These are phyloP conservation scores for Pharus latifolius DNA, from an alignment of 176 grass and related monocot species.

Conservation along the genomic window DNA sequence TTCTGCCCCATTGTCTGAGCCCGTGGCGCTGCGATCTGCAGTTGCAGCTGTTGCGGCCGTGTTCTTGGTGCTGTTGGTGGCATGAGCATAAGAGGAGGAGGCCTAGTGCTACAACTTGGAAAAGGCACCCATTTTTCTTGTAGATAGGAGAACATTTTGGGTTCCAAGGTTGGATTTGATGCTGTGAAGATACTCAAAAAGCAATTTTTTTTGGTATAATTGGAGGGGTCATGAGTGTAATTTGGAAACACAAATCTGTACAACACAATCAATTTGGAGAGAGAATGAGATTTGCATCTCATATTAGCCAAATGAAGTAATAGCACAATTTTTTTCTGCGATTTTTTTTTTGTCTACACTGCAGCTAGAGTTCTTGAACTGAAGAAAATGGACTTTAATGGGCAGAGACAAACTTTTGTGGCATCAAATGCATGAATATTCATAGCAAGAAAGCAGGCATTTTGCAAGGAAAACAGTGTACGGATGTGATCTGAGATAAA, in stretches of 20 bases:
- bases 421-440: background rate
- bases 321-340: background rate
- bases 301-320: background rate
- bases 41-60: background rate
- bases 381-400: background rate
- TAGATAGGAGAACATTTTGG: slow-evolving; percentile 16
- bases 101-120: background rate
- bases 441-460: background rate
- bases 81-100: background rate
- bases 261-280: background rate
- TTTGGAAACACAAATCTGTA: background rate
- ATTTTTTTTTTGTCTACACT: background rate
- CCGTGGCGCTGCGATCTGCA: background rate
- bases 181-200: background rate
- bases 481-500: background rate
- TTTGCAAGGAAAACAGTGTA: background rate
- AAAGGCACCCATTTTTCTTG: background rate
- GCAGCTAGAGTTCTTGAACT: background rate
- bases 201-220: background rate
- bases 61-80: slow-evolving; percentile 8
- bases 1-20: background rate
- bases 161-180: background rate
- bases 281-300: background rate
- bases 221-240: background rate
- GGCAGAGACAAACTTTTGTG: background rate